Percentiles rank a stretch among this genome's conserved stretches.
These are phyloP conservation scores for Rachicladosporium sp. DNA, from an alignment of 2,329 filamentous ascomycete species.

Conservation along the genomic window DNA sequence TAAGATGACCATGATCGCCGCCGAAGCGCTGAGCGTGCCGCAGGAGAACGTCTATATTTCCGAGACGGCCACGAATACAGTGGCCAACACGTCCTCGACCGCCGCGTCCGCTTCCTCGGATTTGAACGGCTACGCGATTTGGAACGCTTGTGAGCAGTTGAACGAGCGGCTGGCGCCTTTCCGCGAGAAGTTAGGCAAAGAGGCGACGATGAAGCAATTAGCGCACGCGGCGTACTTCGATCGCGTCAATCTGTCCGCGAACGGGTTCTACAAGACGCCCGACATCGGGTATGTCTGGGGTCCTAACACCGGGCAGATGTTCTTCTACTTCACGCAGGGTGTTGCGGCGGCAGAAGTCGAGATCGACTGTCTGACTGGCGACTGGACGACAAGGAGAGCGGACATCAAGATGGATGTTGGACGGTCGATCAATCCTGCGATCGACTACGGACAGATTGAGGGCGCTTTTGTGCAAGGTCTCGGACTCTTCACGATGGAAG, in stretches of 20 bases:
- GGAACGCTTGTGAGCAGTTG: constrained; percentile 80
- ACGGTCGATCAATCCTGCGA: constrained; percentile 63
- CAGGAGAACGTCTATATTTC: constrained; percentile 75
- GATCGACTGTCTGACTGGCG: constrained; percentile 82
- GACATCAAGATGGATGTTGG: constrained; percentile 98
- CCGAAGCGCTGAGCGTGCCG: constrained; percentile 74
- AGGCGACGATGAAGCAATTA: constrained; percentile 74
- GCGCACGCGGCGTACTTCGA: constrained; percentile 92
- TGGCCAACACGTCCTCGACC: constrained; percentile 85
- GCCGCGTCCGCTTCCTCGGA: constrained; percentile 91
- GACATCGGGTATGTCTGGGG: constrained; percentile 95
- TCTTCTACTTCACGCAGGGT: constrained; percentile 97
- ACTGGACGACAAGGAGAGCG: constrained; percentile 79
- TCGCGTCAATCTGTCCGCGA: constrained; percentile 89
- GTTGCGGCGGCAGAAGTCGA: constrained; percentile 87
- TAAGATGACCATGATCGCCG: constrained; percentile 92
- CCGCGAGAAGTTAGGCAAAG: constrained; percentile 64
- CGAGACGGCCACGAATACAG: constrained; percentile 90
- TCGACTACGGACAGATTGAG: constrained; percentile 75
- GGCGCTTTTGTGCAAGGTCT: constrained; percentile 72
- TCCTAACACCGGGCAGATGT: constrained; percentile 86
- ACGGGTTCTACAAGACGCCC: constrained; percentile 94
- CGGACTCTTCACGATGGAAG: constrained; percentile 68
- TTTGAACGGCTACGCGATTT: constrained; percentile 89
- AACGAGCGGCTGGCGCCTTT: constrained; percentile 81